phyloP scores from a whole-genome alignment of 225 moss, liverwort and hornwort species.

The Pleurozium schreberi region DNA sequence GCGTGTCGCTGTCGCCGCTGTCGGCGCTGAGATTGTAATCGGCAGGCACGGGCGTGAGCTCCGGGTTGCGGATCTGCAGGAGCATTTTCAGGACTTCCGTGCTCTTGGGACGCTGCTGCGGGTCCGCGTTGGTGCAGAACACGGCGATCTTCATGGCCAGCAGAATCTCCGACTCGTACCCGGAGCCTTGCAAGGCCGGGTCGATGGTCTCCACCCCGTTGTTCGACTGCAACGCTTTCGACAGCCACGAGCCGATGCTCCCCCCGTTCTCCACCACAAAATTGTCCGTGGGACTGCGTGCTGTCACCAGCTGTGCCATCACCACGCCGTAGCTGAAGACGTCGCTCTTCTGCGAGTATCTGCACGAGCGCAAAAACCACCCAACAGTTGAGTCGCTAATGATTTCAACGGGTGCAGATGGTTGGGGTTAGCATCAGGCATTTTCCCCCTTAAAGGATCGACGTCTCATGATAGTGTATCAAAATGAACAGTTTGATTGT shows the following conservation, averaged over 20 bases:
- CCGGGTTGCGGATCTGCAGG: constrained; percentile 47
- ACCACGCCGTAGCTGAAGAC: constrained; percentile 73
- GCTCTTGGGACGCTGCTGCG: constrained; percentile 52
- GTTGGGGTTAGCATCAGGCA: not conserved
- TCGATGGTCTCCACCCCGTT: constrained; percentile 44
- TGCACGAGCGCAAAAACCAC: not conserved
- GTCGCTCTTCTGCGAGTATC: constrained; percentile 68
- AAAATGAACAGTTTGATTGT: not conserved
- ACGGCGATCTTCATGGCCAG: constrained; percentile 76
- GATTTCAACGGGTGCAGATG: not conserved
- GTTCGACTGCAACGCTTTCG: constrained; percentile 18
- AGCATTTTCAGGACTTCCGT: constrained; percentile 66
- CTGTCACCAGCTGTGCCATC: constrained; percentile 52
- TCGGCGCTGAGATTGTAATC: not conserved
- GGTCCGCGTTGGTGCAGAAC: constrained; percentile 50
- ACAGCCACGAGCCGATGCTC: constrained; percentile 57
- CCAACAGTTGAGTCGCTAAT: not conserved
- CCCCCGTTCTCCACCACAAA: constrained; percentile 63
- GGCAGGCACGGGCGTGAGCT: not conserved
- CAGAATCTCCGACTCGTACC: constrained; percentile 36
- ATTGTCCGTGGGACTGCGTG: constrained; percentile 53
- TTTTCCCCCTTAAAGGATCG: not conserved
- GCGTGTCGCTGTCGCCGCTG: not conserved
- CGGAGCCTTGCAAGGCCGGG: constrained; percentile 32
- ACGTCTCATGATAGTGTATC: not conserved